Base-by-base conservation (phyloP, 2,329 filamentous ascomycete genomes). In the Rhexocercosporidium sp. region DNA sequence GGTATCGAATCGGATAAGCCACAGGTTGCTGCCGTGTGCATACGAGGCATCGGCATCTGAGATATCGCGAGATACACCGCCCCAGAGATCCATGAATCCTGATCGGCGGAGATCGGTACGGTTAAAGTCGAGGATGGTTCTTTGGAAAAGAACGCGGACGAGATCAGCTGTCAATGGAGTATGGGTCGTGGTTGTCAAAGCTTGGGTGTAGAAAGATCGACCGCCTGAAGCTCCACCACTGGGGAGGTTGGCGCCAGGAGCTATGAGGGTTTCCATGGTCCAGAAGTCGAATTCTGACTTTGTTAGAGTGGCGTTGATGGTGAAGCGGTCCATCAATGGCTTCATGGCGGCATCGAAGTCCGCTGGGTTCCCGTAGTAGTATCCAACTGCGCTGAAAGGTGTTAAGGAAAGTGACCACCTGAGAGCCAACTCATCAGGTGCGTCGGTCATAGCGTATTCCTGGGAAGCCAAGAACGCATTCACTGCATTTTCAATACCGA, bases 31-130 rank as follows among this genome's bases (percentile, higher is more conserved):
- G 3, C 62, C 66, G 16, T 69, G 62, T 14, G 56, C 57, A 29
- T 66, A 66, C 0, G 69, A 59, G 9, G 64, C 66, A 25, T 67
- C 62, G 1, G 29, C 18, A 39, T 69, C 64, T 5, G 34, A 51
- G 14, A 64, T n/a, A 5, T 67, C 18, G 25, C 59, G 53, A 0
- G 69, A 59, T 3, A 66, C 61, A 29, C 66, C 65, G 37, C 69
- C 66, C 69, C 69, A 69, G 11, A 70, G 62, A 49, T 70, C 69
- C 3, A 70, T 49, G 27, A 62, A 51, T 1, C 66, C 66, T 22
- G 62, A 66, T 25, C 62, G 44, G 16, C 51, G 20, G 7, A 69
- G 53, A 27, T 68, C 66, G 1, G 51, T 67, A n/a, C 66, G 65
- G 25, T 70, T 66, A 62, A 69, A 70, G 4, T 62, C 49, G 14